These are phyloP conservation scores for Fusarium kyushuense DNA, from an alignment of 2,329 filamentous ascomycete species.

Conservation along the genomic window DNA sequence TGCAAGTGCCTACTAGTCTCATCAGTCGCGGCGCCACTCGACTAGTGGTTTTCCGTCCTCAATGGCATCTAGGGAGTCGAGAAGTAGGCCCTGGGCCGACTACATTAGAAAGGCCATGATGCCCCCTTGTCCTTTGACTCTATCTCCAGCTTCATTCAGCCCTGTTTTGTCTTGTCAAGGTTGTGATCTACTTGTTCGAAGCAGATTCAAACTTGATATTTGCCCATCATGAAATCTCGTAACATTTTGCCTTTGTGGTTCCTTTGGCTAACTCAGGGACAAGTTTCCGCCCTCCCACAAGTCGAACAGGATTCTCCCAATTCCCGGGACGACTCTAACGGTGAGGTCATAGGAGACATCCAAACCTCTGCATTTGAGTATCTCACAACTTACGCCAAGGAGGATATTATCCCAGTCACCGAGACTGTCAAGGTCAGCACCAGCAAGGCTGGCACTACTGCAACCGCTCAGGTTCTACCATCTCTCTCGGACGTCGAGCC, in stretches of 20 bases:
- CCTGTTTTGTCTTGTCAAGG: slow-evolving; percentile 22
- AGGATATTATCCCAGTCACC: slow-evolving; percentile 47
- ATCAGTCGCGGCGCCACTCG: slow-evolving; percentile 34
- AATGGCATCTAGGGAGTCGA: slow-evolving; percentile 34
- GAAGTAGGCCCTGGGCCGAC: slow-evolving; percentile 22
- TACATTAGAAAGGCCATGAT: slow-evolving; percentile 44
- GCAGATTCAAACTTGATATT: slow-evolving; percentile 6
- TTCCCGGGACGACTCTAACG: slow-evolving; percentile 22
- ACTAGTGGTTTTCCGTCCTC: slow-evolving; percentile 42
- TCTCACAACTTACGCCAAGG: slow-evolving; percentile 43
- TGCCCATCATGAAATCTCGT: slow-evolving; percentile 42
- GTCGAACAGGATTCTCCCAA: slow-evolving; percentile 14
- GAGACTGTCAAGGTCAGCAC: slow-evolving; percentile 47
- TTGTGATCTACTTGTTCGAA: slow-evolving; percentile 24
- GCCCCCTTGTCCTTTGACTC: slow-evolving; percentile 25
- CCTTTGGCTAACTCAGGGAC: slow-evolving; percentile 46
- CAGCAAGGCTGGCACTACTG: slow-evolving; percentile 42
- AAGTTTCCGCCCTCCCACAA: slow-evolving; percentile 40
- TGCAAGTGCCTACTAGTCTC: slow-evolving; percentile 36
- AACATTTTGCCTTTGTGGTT: slow-evolving; percentile 45
- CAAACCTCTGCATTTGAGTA: slow-evolving; percentile 39
- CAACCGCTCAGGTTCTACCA: slow-evolving; percentile 48
- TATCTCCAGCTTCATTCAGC: slow-evolving; percentile 19
- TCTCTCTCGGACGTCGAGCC: slow-evolving; percentile 48
- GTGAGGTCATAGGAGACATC: slow-evolving; percentile 39